Evolutionary conservation across 345 rosid species (phyloP), one percentile per base, ranked within the genome.

Genomic region (Eucalyptus grandis): DNA sequence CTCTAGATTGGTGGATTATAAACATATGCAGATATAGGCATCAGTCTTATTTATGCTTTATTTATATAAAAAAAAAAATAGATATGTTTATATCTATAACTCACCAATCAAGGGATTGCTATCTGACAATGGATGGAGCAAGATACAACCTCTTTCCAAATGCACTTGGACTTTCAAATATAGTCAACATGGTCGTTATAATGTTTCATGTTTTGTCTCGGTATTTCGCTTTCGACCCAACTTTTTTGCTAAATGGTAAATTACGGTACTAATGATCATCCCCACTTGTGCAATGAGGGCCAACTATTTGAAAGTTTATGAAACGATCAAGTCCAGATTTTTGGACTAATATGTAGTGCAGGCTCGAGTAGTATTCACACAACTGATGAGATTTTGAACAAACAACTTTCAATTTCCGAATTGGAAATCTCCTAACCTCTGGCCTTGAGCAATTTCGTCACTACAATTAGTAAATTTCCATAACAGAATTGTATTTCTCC

Each of bases 351-450:
- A 34, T 13, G 82, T 10, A 34, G 13, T 72, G 14, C 6, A 9
- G 0, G 11, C 44, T 9, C 4, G 2, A 37, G 8, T 2, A 72
- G 5, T 21, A 37, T 19, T 5, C 13, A 72, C 8, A 8, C 7
- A 37, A 22, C 6, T 72, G 14, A 72, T 37, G 1, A 72, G 8
- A 37, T 37, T 72, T 19, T 37, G 8, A 72, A 19, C 4, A 72
- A 9, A 6, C 7, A 22, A 37, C 46, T 24, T 34, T 72, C 1
- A 37, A 9, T 9, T 72, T 16, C 4, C 22, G 7, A 72, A 7
- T 19, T 37, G 7, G 26, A 37, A 37, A 72, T 19, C 14, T 16
- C 8, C 4, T 72, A 12, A 37, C 44, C 82, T 19, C 4, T 19
- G 1, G 14, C 26, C 82, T 72, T 30, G 10, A 65, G 10, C 72